These are phyloP conservation scores for Boletus speciosus DNA, from an alignment of 768 basidiomycete genomes.

Conservation along the genomic window DNA sequence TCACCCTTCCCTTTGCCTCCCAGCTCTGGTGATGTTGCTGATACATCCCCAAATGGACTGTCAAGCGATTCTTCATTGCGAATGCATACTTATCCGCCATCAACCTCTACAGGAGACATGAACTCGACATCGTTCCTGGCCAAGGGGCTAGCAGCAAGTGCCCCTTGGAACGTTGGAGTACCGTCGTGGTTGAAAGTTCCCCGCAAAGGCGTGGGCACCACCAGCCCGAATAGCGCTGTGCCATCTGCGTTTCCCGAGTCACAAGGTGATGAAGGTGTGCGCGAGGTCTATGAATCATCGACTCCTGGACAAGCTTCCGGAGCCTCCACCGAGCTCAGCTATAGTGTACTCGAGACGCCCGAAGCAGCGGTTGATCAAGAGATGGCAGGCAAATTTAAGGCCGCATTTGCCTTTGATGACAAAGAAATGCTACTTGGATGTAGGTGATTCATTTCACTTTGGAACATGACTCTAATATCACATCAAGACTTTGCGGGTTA, in stretches of 20 bases:
- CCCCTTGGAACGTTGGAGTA: slow-evolving; percentile 60
- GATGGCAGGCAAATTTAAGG: slow-evolving; percentile 70
- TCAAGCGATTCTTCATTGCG: slow-evolving; percentile 28
- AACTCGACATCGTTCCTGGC: slow-evolving; percentile 35
- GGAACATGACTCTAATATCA: slow-evolving; percentile 5
- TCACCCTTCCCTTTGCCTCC: slow-evolving; percentile 30
- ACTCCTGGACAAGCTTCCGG: slow-evolving; percentile 22
- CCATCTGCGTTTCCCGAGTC: slow-evolving; percentile 17
- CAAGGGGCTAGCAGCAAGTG: slow-evolving; percentile 39
- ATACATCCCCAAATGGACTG: slow-evolving; percentile 7
- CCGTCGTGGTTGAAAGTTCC: slow-evolving; percentile 66
- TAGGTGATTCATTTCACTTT: slow-evolving; percentile 41
- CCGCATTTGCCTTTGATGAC: slow-evolving; percentile 82
- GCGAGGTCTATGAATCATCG: slow-evolving; percentile 49
- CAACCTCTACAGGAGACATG: slow-evolving; percentile 50
- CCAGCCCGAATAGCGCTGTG: slow-evolving; percentile 27
- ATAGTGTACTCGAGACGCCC: slow-evolving; percentile 78
- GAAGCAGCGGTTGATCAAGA: slow-evolving; percentile 60
- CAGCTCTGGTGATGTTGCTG: slow-evolving; percentile 2
- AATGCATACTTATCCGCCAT: slow-evolving; percentile 83
- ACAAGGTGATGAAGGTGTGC: slow-evolving; percentile 40
- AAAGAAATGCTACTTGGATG: slow-evolving; percentile 85
- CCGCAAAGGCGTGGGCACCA: slow-evolving; percentile 38
- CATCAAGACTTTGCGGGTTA: slow-evolving; percentile 86
- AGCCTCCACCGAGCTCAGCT: slow-evolving; percentile 58